phyloP scores from a whole-genome alignment of 345 rosid genomes.

The Salix udensis region DNA sequence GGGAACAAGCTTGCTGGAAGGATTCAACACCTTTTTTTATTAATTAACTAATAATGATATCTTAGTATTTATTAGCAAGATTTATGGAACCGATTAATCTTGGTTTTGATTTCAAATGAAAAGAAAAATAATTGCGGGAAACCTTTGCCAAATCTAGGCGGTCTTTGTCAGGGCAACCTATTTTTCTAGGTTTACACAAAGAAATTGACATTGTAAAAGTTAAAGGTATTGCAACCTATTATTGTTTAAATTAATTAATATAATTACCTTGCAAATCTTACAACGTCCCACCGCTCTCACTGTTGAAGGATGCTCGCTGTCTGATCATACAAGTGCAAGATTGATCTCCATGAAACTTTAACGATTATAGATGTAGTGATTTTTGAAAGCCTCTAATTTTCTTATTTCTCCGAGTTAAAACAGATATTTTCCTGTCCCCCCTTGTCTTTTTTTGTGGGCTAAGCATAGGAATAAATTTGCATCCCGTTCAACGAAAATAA shows the following conservation, averaged over 20 bases:
- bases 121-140: too few species aligned
- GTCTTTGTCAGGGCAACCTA: too few species aligned
- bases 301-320: neutral
- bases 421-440: neutral
- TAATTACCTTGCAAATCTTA: neutral
- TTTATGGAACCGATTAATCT: too few species aligned
- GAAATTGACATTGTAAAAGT: too few species aligned
- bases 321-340: neutral
- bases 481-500: neutral
- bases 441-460: neutral
- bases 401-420: neutral
- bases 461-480: neutral
- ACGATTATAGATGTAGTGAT: neutral
- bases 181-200: too few species aligned
- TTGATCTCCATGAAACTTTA: neutral
- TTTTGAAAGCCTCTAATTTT: neutral
- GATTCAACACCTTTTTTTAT: too few species aligned
- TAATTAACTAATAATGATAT: too few species aligned
- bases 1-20: too few species aligned
- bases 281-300: neutral
- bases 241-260: neutral
- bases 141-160: too few species aligned
- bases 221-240: neutral
- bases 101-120: too few species aligned
- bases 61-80: too few species aligned